Conservation (phyloP, 352 stramenopile species). For the Aphanomyces stellatus region DNA sequence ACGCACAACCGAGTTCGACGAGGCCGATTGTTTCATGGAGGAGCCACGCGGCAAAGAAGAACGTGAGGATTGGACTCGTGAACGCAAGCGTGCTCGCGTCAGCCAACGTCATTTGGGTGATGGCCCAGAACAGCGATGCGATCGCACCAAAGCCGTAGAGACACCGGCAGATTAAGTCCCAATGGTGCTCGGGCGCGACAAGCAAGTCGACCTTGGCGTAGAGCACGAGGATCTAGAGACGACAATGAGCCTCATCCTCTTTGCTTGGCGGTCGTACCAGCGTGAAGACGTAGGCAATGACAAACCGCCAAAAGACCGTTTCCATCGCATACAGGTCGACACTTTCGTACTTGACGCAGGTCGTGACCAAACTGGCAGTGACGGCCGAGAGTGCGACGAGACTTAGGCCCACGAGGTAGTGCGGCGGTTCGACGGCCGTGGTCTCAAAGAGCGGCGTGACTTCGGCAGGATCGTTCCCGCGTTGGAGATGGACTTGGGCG, state of each 20-base stretch:
- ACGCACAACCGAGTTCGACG: conserved; percentile 27
- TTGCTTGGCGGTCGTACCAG: not conserved
- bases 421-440: not conserved
- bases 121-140: not conserved
- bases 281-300: not conserved
- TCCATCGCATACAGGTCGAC: not conserved
- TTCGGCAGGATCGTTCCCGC: not conserved
- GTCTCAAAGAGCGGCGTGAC: not conserved
- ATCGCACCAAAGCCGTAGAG: not conserved
- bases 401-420: not conserved
- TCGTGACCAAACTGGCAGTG: not conserved
- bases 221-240: not conserved
- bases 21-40: conserved; percentile 30
- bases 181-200: not conserved
- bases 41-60: conserved; percentile 28
- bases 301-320: not conserved
- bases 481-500: not conserved
- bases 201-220: not conserved
- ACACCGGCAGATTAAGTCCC: not conserved
- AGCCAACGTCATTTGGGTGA: not conserved
- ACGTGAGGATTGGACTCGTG: conserved; percentile 46
- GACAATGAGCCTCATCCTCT: not conserved
- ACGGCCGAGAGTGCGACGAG: not conserved
- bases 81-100: not conserved
- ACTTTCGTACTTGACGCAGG: not conserved